phyloP scores from a whole-genome alignment of 192 early-diverging fungal genomes.

The Entomortierella lignicola region DNA sequence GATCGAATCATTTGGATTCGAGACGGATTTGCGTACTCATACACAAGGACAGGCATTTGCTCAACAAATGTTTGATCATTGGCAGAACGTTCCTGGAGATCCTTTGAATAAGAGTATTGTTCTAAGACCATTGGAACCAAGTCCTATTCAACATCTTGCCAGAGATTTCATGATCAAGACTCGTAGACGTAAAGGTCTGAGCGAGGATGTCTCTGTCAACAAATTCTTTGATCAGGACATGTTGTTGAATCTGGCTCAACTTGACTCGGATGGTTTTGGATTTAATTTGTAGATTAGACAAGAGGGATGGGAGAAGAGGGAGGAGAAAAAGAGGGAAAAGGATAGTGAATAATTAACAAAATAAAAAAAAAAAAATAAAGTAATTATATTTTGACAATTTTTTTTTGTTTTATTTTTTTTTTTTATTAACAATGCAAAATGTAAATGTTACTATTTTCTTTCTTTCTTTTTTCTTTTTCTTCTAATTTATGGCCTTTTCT shows the following conservation, averaged over 20 bases:
- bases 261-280: constrained; percentile 50
- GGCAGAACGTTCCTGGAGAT: constrained; percentile 98
- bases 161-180: constrained; percentile 99
- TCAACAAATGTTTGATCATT: constrained; percentile 98
- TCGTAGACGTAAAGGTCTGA: constrained; percentile 89
- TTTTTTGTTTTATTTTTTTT: constrained; percentile 6
- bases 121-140: constrained; percentile 91
- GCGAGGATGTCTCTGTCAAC: constrained; percentile 84
- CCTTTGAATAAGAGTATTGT: constrained; percentile 91
- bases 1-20: constrained; percentile 96
- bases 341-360: too few relatives aligned
- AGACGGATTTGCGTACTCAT: constrained; percentile 95
- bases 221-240: constrained; percentile 69
- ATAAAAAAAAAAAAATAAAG: too few relatives aligned
- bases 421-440: background rate
- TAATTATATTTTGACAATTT: too few relatives aligned
- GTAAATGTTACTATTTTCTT: background rate
- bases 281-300: constrained; percentile 27
- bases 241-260: constrained; percentile 42
- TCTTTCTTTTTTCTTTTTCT: background rate
- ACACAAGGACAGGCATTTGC: constrained; percentile 98
- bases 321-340: too few relatives aligned
- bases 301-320: background rate
- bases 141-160: constrained; percentile 86
- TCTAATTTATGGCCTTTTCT: constrained; percentile 29